These are phyloP conservation scores for Arachis hypogaea DNA, from an alignment of 306 rosid genomes.

Conservation along the genomic window DNA sequence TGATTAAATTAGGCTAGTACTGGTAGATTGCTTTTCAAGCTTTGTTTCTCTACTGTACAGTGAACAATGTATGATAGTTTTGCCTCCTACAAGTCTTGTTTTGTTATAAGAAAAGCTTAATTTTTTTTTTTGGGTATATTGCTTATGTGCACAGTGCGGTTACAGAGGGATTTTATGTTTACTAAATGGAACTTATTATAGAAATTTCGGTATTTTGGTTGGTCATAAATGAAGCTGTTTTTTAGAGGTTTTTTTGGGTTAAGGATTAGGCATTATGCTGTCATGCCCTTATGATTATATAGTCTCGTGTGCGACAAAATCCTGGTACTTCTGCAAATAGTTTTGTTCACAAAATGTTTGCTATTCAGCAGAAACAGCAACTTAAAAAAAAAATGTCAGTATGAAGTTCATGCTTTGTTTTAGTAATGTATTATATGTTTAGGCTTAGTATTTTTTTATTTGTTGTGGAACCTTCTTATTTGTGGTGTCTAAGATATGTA, in stretches of 20 bases:
- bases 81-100: conserved; percentile 9
- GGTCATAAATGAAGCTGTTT: conserved; percentile 14
- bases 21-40: conserved; percentile 7
- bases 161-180: conserved; percentile 14
- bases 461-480: conserved; percentile 4
- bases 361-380: neutral
- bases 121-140: neutral
- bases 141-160: conserved; percentile 1
- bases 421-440: conserved; percentile 20
- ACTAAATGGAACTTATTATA: neutral
- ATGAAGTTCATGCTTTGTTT: conserved; percentile 1
- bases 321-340: conserved; percentile 3
- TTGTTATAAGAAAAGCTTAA: no score
- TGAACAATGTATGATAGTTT: neutral
- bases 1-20: conserved; percentile 28
- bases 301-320: conserved; percentile 10
- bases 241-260: neutral
- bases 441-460: conserved; percentile 11
- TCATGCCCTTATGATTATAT: neutral
- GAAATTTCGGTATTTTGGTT: conserved; percentile 9
- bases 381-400: conserved; percentile 1
- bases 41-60: neutral
- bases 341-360: neutral
- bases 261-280: conserved; percentile 5
- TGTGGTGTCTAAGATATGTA: neutral